Percentiles rank a stretch among this genome's conserved stretches.
Evolutionary conservation across 352 stramenopile species (phyloP).

Genomic region (Phytophthora pistaciae): DNA sequence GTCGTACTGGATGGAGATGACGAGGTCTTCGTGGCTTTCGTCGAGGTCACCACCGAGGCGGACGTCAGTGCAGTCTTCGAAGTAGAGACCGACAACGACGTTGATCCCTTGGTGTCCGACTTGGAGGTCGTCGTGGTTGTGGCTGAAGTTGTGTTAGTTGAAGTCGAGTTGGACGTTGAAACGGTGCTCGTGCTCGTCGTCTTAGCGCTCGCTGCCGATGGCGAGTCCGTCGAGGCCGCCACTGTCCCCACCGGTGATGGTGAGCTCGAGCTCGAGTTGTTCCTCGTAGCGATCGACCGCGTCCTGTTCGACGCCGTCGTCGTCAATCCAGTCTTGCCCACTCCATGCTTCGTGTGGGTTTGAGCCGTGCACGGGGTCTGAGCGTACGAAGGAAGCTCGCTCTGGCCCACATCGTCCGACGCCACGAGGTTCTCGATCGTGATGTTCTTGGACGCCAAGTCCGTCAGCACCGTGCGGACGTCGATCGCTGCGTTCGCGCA

Average conservation of each 20-base stretch:
- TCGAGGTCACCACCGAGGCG: slow-evolving; percentile 21
- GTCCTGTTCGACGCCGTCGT: slow-evolving; percentile 10
- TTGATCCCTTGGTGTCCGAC: background rate
- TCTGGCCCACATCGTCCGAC: slow-evolving; percentile 15
- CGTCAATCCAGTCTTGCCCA: slow-evolving; percentile 4
- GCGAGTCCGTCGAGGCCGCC: background rate
- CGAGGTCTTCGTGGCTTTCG: slow-evolving; percentile 1
- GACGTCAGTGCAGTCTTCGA: slow-evolving; percentile 17
- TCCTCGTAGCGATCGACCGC: background rate
- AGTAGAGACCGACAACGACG: background rate
- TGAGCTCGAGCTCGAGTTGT: background rate
- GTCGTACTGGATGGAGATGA: background rate
- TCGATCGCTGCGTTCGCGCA: slow-evolving; percentile 59
- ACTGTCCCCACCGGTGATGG: background rate
- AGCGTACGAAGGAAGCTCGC: slow-evolving; percentile 19
- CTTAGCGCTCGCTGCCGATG: background rate
- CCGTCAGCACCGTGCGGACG: slow-evolving; percentile 44
- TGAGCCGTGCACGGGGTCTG: slow-evolving; percentile 30
- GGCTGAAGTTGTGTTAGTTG: background rate
- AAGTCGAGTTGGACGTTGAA: slow-evolving; percentile 1
- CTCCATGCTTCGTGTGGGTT: background rate
- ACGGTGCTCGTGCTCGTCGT: slow-evolving; percentile 1
- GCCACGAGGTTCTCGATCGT: slow-evolving; percentile 47
- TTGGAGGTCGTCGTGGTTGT: slow-evolving; percentile 3
- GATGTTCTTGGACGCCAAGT: slow-evolving; percentile 46